Base-by-base conservation (phyloP, 176 grass and related monocot species). In the Aechmea fasciata region DNA sequence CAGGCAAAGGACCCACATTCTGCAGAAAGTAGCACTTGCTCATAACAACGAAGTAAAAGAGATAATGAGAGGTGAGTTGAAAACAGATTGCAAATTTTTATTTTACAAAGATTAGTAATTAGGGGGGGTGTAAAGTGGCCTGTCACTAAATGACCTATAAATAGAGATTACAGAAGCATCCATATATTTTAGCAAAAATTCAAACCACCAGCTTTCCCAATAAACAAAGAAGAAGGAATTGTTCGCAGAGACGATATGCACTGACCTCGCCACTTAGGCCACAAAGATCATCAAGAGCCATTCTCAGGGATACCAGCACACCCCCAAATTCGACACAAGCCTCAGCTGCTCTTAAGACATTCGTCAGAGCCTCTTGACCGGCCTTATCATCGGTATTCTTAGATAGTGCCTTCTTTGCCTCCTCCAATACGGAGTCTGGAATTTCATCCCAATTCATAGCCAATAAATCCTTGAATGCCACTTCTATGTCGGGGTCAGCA, bases 391-490 rank as follows among this genome's bases (percentile, higher is more conserved):
- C 63, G 15, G 87, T 99, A 62, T 73, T 41, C 79, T 99, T 99
- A 66, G 94, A 88, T 29, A 52, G 73, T 50, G 80, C 80, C 74
- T 85, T 93, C 79, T 87, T 82, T 75, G 89, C 90, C 79, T 86
- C 89, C 14, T 13, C 51, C 50, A 90, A 26, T 11, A 99, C 68
- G 67, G 84, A 79, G 10, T 80, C 61, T 67, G 89, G 94, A 78
- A 99, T 79, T 83, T 90, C 88, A 81, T 73, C 82, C 94, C 94
- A 93, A 52, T 71, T 90, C 18, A 75, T 70, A 69, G 94, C 94
- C 84, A 99, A 85, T 77, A 99, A 85, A 83, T 99, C 89, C 82
- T 90, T 99, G 67, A 90, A 79, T 73, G 89, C 77, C 54, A 75
- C 80, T 72, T 93, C 89, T 65, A 99, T 75, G 13, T 89, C 79